These are phyloP conservation scores for Ophiocordyceps camponoti-leonardi DNA, from an alignment of 2,329 filamentous ascomycete species.

Conservation along the genomic window DNA sequence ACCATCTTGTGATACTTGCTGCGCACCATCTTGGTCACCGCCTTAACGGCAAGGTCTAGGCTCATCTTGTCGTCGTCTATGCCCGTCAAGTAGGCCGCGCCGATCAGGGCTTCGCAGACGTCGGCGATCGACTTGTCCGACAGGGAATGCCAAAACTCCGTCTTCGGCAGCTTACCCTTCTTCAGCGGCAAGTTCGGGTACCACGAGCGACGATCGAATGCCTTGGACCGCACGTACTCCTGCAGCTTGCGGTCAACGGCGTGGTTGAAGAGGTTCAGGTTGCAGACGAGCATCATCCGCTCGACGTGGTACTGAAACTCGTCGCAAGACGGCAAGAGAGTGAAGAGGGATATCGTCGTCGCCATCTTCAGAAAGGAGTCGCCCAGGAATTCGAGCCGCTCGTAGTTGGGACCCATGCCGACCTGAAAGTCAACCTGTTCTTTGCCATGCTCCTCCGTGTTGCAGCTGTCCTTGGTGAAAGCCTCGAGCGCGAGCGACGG, in stretches of 20 bases:
- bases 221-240: conserved; percentile 66
- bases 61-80: conserved; percentile 12
- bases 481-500: conserved; percentile 68
- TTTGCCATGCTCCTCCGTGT: conserved; percentile 53
- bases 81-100: conserved; percentile 51
- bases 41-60: conserved; percentile 41
- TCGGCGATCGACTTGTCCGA: conserved; percentile 86
- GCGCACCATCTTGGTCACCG: conserved; percentile 53
- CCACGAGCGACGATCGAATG: conserved; percentile 73
- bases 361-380: conserved; percentile 94
- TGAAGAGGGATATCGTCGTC: conserved; percentile 75
- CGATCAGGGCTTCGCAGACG: conserved; percentile 87
- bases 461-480: conserved; percentile 82
- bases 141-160: conserved; percentile 41
- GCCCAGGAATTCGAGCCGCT: conserved; percentile 82
- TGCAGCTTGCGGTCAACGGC: conserved; percentile 49
- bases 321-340: conserved; percentile 55
- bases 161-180: conserved; percentile 46
- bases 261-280: conserved; percentile 70
- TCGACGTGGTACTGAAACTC: conserved; percentile 83
- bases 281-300: conserved; percentile 82
- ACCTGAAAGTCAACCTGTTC: conserved; percentile 57
- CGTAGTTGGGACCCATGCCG: conserved; percentile 90
- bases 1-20: conserved; percentile 52
- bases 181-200: conserved; percentile 67